phyloP scores from a whole-genome alignment of 2,329 filamentous ascomycete genomes.

The Ceratocystis ficicola region DNA sequence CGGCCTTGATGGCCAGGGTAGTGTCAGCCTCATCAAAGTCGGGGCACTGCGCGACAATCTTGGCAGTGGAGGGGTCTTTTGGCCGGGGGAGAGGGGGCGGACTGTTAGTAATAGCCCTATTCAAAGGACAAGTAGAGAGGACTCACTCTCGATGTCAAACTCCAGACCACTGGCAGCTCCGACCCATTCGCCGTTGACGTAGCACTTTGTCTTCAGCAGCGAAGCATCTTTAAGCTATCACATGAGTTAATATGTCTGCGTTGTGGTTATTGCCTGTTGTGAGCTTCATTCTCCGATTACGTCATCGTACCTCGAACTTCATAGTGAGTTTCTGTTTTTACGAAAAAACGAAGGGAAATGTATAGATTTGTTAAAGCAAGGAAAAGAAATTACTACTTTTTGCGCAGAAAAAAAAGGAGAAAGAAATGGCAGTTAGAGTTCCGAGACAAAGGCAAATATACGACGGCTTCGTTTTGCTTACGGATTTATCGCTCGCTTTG shows the following conservation, averaged over 20 bases:
- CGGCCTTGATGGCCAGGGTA: constrained; percentile 56
- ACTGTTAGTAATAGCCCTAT: background rate
- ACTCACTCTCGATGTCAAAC: constrained; percentile 54
- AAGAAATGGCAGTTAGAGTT: background rate
- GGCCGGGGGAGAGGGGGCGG: background rate
- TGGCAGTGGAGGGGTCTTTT: constrained; percentile 57
- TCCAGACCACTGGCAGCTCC: constrained; percentile 57
- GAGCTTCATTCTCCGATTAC: background rate
- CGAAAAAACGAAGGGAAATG: background rate
- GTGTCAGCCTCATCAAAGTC: constrained; percentile 60
- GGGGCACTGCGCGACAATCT: constrained; percentile 56
- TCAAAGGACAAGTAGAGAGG: background rate
- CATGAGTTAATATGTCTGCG: background rate
- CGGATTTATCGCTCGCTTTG: background rate
- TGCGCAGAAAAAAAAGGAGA: background rate
- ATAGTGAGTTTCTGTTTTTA: background rate
- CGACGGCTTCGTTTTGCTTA: constrained; percentile 1
- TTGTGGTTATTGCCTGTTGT: background rate
- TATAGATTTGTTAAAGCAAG: background rate
- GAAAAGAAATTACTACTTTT: background rate
- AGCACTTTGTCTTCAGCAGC: constrained; percentile 57
- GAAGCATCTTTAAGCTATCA: constrained; percentile 48
- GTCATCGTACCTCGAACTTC: constrained; percentile 16
- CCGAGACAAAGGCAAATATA: background rate
- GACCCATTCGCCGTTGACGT: constrained; percentile 69